Evolutionary conservation across 2,329 filamentous ascomycete species (phyloP), one percentile per base, ranked within the genome.

Genomic region (Juglanconis sp.): DNA sequence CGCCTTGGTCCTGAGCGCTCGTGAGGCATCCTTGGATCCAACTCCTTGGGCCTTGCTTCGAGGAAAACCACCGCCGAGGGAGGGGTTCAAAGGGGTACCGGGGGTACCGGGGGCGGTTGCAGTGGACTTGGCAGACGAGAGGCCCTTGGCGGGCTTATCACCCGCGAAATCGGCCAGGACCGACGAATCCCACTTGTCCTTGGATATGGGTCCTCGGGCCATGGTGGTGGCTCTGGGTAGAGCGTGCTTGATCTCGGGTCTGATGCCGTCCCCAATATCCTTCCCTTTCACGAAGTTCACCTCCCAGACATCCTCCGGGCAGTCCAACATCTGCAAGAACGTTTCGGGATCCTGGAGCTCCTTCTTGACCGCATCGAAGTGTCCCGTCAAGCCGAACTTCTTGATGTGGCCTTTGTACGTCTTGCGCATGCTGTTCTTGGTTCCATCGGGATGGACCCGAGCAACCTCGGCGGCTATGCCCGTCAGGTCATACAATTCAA

Each of bases 331-430:
- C 44, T 75, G 73, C 65, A 81, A 72, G 57, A 88, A 79, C n/a
- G 83, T 79, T 34, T 81, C 79, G 0, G 77, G 76, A 7, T 77
- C 77, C 42, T 79, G 75, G 24, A 77, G 73, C 47, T 85, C 82
- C 66, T 83, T 82, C 73, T 85, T 86, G 34, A 78, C 74, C 3
- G 77, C 76, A 66, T 88, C 85, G 66, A 87, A 88, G 61, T 85
- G 81, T 9, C 86, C 86, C 56, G 80, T 81, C 32, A 88, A 77
- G 40, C 83, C 84, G 36, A 88, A 74, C 50, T 80, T 81, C 76
- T 88, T 88, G 70, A 88, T 85, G 65, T 88, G 84, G 56, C 85
- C 85, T 72, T 88, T 88, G 76, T 88, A 88, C 15, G 85, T 87
- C 70, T 88, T 88, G 32, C 86, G 81, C 53, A 88, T 76, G 64